A percentile compares a stretch with the other conserved stretches of the same genome.
These are phyloP conservation scores for Mortierella sp. DNA, from an alignment of 371 early-diverging fungal genomes.

Conservation along the genomic window DNA sequence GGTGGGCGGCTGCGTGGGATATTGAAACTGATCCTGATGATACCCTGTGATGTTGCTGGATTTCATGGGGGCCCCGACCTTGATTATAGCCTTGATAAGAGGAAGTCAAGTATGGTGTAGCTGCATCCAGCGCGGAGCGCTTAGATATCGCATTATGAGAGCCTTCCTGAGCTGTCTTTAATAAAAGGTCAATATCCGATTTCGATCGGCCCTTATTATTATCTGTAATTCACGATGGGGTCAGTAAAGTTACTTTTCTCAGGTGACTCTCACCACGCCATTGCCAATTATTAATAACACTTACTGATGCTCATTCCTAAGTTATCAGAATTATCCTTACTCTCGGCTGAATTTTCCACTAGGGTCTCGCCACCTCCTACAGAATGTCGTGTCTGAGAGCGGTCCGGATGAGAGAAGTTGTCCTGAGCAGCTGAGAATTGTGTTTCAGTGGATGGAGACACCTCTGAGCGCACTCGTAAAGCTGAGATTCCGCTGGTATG, in stretches of 20 bases:
- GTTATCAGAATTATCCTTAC: not conserved
- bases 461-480: not conserved
- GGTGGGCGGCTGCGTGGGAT: not conserved
- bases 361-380: not conserved
- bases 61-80: not conserved
- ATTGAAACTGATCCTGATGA: not conserved
- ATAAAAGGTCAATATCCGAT: conserved; percentile 41
- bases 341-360: not conserved
- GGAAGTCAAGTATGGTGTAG: not conserved
- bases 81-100: not conserved
- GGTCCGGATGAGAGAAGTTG: not conserved
- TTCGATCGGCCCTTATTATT: conserved; percentile 37
- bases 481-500: not conserved
- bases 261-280: too few species aligned
- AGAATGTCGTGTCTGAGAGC: not conserved
- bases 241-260: not conserved
- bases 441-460: conserved; percentile 13
- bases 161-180: conserved; percentile 13
- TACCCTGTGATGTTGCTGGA: conserved; percentile 4
- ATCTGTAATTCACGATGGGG: not conserved
- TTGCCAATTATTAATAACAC: not conserved
- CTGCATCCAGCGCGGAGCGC: not conserved
- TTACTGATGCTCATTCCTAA: conserved; percentile 26
- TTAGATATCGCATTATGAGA: not conserved
- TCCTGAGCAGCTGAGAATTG: conserved; percentile 11